Evolutionary conservation across 2,329 filamentous ascomycete species (phyloP), one percentile per base, ranked within the genome.

Genomic region (Geosmithia putterillii): DNA sequence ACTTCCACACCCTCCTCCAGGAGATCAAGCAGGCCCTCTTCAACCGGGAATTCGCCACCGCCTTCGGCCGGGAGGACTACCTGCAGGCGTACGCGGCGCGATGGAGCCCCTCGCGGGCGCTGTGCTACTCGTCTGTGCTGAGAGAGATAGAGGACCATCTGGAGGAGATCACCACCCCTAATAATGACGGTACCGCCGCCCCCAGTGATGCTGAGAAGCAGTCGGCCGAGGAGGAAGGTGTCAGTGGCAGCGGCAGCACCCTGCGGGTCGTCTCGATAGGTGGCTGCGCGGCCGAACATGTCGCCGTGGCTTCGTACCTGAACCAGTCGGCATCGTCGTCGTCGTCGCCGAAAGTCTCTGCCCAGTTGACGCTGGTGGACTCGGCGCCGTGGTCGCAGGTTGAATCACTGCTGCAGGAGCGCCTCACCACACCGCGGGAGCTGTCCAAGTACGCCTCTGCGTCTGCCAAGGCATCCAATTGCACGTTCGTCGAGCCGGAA

Each of bases 61-160:
- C 90, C 0, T 98, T 96, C 63, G 79, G 79, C 1, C 71, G 70
- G 39, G 71, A 77, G 44, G 77, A 83, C 38, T 75, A 82, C 52
- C 71, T 95, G 17, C 77, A 83, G 47, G 85, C 83, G 9, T 98
- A 98, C 66, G 86, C 87, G 8, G 76, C 86, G 43, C 70, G 92
- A 52, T 98, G 90, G 89, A 95, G 88, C 61, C 86, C 90, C 2
- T 83, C 84, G 42, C 73, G 92, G 43, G 84, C 88, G 0, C 65
- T 96, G 42, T 86, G 82, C 48, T 96, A 96, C 62, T 69, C 78
- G n/a, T 56, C 63, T 3, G 62, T 80, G n/a, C 59, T 82, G 34
- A 46, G 60, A 41, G 55, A 54, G 7, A 54, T 76, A 5, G 28
- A 44, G 36, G 17, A 3, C 7, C n/a, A 40, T 12, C 22, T 40